Conservation (phyloP, 371 early-diverging fungal genomes). For the Syncephalastrum contaminatum region DNA sequence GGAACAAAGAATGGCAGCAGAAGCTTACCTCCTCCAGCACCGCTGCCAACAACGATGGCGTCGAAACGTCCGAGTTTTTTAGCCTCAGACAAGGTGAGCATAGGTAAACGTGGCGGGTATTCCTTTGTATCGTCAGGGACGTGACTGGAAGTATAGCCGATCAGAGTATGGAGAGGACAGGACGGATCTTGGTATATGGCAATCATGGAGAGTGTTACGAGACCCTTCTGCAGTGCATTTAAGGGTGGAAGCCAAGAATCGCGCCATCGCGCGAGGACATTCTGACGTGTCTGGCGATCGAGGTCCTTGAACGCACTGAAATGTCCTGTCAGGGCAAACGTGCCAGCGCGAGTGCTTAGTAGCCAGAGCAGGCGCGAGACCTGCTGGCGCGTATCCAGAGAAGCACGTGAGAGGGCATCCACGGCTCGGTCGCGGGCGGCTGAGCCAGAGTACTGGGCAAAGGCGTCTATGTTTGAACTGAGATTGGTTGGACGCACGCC, state of each 20-base stretch:
- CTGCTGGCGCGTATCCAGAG: too few species aligned
- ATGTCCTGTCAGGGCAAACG: constrained; percentile 53
- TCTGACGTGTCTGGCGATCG: constrained; percentile 39
- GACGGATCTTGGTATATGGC: constrained; percentile 4
- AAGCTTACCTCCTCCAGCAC: constrained; percentile 65
- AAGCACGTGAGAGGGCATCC: too few species aligned
- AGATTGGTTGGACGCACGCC: too few species aligned
- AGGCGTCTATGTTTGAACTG: too few species aligned
- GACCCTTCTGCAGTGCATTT: constrained; percentile 29
- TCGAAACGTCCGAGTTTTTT: constrained; percentile 29
- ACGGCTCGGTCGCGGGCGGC: too few species aligned
- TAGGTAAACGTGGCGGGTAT: neutral
- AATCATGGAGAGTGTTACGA: neutral
- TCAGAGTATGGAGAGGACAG: constrained; percentile 1
- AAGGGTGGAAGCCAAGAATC: constrained; percentile 46
- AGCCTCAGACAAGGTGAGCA: neutral
- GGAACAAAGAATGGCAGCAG: too few species aligned
- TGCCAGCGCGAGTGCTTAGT: constrained; percentile 44
- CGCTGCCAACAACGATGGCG: constrained; percentile 69
- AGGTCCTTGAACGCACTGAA: constrained; percentile 45
- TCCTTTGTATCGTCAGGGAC: neutral
- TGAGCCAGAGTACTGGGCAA: too few species aligned
- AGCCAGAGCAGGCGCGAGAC: neutral
- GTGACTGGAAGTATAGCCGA: constrained; percentile 2
- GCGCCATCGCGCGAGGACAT: constrained; percentile 40